These are phyloP conservation scores for Cicer judaicum DNA, from an alignment of 306 rosid species.

Conservation along the genomic window DNA sequence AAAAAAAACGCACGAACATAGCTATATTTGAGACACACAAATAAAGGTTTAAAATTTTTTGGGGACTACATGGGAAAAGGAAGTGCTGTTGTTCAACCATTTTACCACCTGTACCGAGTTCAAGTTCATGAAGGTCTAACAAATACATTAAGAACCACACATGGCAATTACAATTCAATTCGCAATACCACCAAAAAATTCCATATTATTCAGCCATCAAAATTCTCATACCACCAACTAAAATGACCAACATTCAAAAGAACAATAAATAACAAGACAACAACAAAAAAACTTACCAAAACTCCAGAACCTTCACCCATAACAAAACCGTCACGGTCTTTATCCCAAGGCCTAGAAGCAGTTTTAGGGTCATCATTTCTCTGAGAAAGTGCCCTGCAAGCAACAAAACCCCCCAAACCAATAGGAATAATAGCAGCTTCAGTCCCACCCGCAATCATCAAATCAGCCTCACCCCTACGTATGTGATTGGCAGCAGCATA, in stretches of 20 bases:
- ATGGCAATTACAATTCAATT: neutral
- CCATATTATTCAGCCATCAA: slow-evolving; percentile 15
- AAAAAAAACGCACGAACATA: neutral
- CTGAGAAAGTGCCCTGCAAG: slow-evolving; percentile 95
- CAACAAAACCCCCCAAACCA: slow-evolving; percentile 96
- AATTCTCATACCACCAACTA: neutral
- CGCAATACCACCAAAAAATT: neutral
- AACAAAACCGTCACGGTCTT: slow-evolving; percentile 94
- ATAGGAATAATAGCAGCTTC: slow-evolving; percentile 96
- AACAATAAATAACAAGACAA: neutral
- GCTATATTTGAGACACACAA: neutral
- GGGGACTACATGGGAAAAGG: neutral
- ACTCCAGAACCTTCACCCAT: slow-evolving; percentile 99
- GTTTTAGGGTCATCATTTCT: slow-evolving; percentile 96
- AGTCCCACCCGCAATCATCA: slow-evolving; percentile 97
- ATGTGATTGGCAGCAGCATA: slow-evolving; percentile 96
- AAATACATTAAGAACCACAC: slow-evolving; percentile 7
- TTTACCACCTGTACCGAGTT: neutral
- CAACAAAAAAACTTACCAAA: slow-evolving; percentile 61
- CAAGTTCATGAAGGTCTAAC: neutral
- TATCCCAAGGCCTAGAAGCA: slow-evolving; percentile 99
- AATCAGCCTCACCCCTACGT: slow-evolving; percentile 97
- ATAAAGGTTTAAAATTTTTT: neutral
- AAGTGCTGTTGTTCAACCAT: neutral
- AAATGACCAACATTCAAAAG: slow-evolving; percentile 7